Conservation (phyloP, 352 stramenopile genomes). For the Pythium myriotylum region DNA sequence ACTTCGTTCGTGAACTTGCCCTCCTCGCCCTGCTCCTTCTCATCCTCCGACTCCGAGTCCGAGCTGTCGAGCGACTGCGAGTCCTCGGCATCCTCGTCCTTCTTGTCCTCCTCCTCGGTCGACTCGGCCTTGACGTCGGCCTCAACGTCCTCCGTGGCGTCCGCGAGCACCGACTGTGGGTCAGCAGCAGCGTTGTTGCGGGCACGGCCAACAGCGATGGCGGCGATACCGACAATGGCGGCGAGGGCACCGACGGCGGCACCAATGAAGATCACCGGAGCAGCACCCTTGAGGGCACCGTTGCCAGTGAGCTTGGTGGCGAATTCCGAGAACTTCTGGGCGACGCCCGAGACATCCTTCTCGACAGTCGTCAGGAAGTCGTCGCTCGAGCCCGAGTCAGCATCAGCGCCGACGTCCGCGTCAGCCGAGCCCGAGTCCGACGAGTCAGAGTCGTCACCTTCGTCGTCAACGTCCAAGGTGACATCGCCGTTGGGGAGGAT, state of each 20-base stretch:
- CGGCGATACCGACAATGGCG: constrained; percentile 64
- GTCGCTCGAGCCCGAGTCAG: background rate
- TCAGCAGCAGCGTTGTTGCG: constrained; percentile 31
- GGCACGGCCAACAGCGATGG: constrained; percentile 44
- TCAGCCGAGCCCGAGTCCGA: background rate
- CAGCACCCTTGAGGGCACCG: constrained; percentile 39
- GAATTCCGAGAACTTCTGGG: constrained; percentile 50
- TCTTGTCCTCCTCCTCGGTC: constrained; percentile 21
- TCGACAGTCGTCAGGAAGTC: constrained; percentile 14
- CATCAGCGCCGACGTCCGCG: background rate
- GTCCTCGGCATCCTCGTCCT: constrained; percentile 40
- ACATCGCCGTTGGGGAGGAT: constrained; percentile 10
- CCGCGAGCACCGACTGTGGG: constrained; percentile 42
- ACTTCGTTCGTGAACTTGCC: constrained; percentile 60
- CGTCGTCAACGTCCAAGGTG: constrained; percentile 15
- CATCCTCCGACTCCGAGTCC: constrained; percentile 46
- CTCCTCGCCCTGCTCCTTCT: constrained; percentile 49
- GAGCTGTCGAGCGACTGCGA: constrained; percentile 51
- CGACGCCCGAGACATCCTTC: constrained; percentile 27
- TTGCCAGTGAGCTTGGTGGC: constrained; percentile 58
- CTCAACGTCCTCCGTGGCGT: constrained; percentile 52
- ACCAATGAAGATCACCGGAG: constrained; percentile 63
- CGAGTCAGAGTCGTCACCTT: background rate
- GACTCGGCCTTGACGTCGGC: constrained; percentile 64
- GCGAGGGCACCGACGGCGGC: constrained; percentile 67